phyloP scores from a whole-genome alignment of 164 flowering plant genomes.

The Sedum album region DNA sequence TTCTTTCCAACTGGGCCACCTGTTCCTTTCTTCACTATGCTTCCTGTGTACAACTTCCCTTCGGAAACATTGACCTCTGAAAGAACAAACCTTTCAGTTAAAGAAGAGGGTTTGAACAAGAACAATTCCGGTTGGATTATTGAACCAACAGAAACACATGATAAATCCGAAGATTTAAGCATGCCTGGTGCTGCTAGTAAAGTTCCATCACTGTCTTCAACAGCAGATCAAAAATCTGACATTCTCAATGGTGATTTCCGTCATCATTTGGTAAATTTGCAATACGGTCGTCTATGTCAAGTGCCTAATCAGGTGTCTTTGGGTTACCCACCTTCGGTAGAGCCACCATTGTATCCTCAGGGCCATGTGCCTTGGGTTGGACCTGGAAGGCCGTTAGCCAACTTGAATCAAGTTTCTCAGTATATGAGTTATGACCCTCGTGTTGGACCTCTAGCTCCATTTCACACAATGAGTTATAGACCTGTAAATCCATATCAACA shows the following conservation, averaged over 20 bases:
- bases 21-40: slow-evolving; percentile 14
- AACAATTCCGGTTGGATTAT: slow-evolving; percentile 40
- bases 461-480: slow-evolving; percentile 54
- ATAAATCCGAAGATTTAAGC: slow-evolving; percentile 33
- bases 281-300: slow-evolving; percentile 80
- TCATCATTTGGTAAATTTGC: slow-evolving; percentile 85
- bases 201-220: slow-evolving; percentile 28
- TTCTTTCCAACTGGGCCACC: slow-evolving; percentile 94
- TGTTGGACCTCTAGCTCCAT: slow-evolving; percentile 61
- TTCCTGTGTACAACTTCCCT: slow-evolving; percentile 26
- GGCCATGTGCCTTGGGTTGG: slow-evolving; percentile 87
- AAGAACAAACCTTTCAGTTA: slow-evolving; percentile 36
- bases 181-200: slow-evolving; percentile 23
- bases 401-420: slow-evolving; percentile 51
- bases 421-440: slow-evolving; percentile 56
- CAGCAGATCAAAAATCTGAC: slow-evolving; percentile 51
- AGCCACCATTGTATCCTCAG: slow-evolving; percentile 72
- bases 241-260: slow-evolving; percentile 83
- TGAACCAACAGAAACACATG: slow-evolving; percentile 36
- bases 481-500: slow-evolving; percentile 55
- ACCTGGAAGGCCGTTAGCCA: slow-evolving; percentile 82
- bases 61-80: slow-evolving; percentile 44
- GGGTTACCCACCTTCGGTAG: slow-evolving; percentile 52
- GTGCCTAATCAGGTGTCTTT: slow-evolving; percentile 40
- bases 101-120: slow-evolving; percentile 39